Percentiles rank a stretch among this genome's conserved stretches.
Evolutionary conservation across 1,284 basidiomycete species (phyloP).

Genomic region (Trichosporon ovoides): DNA sequence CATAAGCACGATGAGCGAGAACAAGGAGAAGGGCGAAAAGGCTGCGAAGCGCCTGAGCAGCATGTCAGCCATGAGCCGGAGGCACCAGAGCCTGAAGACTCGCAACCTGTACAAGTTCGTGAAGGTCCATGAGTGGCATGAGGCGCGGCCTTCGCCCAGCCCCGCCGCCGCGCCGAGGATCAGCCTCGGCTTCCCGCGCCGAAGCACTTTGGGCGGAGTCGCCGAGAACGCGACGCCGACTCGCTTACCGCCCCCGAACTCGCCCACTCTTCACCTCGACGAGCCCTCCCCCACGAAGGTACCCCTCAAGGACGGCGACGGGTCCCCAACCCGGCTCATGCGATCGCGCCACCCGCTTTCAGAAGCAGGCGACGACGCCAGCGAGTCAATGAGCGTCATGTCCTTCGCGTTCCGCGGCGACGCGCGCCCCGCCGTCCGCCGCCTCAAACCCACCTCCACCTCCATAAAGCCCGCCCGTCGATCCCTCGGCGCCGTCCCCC

Average conservation of each 20-base stretch:
- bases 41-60: slow-evolving; percentile 6
- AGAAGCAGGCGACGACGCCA: slow-evolving; percentile 13
- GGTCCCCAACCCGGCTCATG: slow-evolving; percentile 8
- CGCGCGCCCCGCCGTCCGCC: slow-evolving; percentile 6
- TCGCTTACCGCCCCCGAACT: background rate
- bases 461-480: slow-evolving; percentile 13
- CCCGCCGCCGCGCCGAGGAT: background rate
- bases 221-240: slow-evolving; percentile 8
- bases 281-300: background rate
- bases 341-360: slow-evolving; percentile 3
- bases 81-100: slow-evolving; percentile 67
- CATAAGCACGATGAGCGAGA: slow-evolving; percentile 52
- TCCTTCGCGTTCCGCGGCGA: slow-evolving; percentile 37
- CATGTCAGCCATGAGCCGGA: slow-evolving; percentile 58
- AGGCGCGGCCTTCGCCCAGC: slow-evolving; percentile 11
- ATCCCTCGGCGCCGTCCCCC: slow-evolving; percentile 16
- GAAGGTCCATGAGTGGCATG: slow-evolving; percentile 76
- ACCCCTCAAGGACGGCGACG: slow-evolving; percentile 15
- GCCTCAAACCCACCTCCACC: background rate
- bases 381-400: slow-evolving; percentile 39
- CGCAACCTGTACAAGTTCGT: slow-evolving; percentile 71
- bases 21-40: slow-evolving; percentile 51
- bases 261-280: background rate
- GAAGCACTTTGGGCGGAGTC: slow-evolving; percentile 12
- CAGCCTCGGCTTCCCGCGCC: background rate